A percentile compares a stretch with the other conserved stretches of the same genome.
These are phyloP conservation scores for Micractinium sp. DNA, from an alignment of 139 green algal genomes.

Conservation along the genomic window DNA sequence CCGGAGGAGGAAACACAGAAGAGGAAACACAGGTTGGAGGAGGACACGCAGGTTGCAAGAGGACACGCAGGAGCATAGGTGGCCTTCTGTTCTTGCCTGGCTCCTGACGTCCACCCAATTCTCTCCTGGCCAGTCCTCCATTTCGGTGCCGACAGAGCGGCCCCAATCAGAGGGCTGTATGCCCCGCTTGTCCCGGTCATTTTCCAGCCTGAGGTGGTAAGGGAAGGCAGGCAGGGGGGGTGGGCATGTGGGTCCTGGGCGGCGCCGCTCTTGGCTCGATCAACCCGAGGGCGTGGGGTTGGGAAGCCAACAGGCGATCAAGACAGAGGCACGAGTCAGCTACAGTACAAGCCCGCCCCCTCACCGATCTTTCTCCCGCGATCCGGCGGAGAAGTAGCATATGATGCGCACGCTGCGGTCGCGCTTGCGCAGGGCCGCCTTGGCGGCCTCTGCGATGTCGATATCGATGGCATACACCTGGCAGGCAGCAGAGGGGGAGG, in stretches of 20 bases:
- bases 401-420: neutral
- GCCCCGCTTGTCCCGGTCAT: neutral
- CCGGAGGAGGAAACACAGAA: too few species aligned
- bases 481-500: neutral
- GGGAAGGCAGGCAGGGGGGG: neutral
- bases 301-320: neutral
- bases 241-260: neutral
- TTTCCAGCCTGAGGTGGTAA: neutral
- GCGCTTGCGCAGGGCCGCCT: neutral
- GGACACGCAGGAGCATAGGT: too few species aligned
- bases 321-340: too few species aligned
- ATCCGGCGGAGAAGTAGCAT: constrained; percentile 11
- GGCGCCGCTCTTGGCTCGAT: neutral
- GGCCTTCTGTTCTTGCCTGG: neutral
- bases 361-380: neutral
- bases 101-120: constrained; percentile 23
- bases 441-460: neutral
- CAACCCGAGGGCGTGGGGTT: neutral
- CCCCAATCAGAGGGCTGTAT: neutral
- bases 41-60: too few species aligned
- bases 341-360: too few species aligned
- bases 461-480: constrained; percentile 14
- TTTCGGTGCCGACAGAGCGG: neutral
- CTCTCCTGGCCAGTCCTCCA: neutral
- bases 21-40: too few species aligned